Conservation (phyloP, 441 rosid species). For the Hura crepitans region DNA sequence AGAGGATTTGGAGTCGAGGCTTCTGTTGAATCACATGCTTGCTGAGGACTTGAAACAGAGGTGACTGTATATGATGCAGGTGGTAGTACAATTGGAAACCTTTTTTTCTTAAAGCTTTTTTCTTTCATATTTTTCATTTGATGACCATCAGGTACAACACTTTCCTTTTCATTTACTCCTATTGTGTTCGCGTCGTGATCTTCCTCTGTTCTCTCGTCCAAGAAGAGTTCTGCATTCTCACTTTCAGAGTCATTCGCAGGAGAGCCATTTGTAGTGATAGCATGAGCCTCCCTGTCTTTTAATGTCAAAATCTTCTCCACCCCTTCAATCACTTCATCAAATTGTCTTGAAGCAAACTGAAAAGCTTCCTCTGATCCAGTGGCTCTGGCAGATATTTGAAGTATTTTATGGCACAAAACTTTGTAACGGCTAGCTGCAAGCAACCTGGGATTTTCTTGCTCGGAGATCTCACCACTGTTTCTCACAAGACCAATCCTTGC, state of each 20-base stretch:
- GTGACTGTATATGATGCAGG: background rate
- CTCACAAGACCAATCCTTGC: background rate
- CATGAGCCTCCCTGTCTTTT: conserved; percentile 8
- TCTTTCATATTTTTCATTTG: conserved; percentile 5
- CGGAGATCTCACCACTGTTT: background rate
- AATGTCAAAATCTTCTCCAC: conserved; percentile 13
- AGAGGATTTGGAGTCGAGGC: conserved; percentile 5
- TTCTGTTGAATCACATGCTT: conserved; percentile 9
- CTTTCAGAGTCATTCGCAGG: conserved; percentile 5
- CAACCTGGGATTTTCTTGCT: conserved; percentile 1
- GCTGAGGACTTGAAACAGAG: conserved; percentile 1
- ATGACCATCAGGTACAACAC: background rate
- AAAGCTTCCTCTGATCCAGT: conserved; percentile 19
- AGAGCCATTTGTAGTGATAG: conserved; percentile 1
- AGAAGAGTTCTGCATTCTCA: conserved; percentile 15
- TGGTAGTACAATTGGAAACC: background rate
- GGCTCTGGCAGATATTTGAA: conserved; percentile 14
- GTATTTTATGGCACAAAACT: conserved; percentile 8
- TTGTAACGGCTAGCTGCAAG: conserved; percentile 18
- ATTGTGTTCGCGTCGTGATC: conserved; percentile 2
- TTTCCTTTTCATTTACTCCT: background rate
- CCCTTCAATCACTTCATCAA: conserved; percentile 18
- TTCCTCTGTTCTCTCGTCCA: background rate
- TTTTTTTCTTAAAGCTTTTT: conserved; percentile 3
- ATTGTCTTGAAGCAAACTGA: conserved; percentile 15